Evolutionary conservation across 208 protist genomes (phyloP).

Genomic region (Crithidia fasciculata): DNA sequence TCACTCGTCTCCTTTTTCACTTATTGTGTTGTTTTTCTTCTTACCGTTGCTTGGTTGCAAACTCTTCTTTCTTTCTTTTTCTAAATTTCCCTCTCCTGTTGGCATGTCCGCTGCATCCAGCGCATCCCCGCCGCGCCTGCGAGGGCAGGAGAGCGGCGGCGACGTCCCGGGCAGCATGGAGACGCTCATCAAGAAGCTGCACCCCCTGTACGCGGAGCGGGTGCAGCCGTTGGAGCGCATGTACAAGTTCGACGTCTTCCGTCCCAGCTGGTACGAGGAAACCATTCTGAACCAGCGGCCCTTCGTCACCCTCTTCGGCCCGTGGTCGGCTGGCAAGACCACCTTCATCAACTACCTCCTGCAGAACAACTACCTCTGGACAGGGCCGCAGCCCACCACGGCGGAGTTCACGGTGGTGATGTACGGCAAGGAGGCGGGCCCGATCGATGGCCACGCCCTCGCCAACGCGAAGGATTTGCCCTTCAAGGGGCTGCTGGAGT

Average conservation of each 20-base stretch:
- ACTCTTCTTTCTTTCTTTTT: background rate
- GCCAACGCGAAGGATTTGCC: slow-evolving; percentile 85
- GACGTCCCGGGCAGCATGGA: slow-evolving; percentile 46
- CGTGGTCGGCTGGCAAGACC: slow-evolving; percentile 81
- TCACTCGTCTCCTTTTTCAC: background rate
- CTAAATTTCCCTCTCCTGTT: background rate
- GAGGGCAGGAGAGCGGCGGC: slow-evolving; percentile 31
- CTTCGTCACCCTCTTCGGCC: slow-evolving; percentile 76
- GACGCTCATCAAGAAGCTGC: slow-evolving; percentile 47
- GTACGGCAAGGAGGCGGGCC: slow-evolving; percentile 62
- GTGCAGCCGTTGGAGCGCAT: slow-evolving; percentile 75
- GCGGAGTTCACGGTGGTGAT: slow-evolving; percentile 79
- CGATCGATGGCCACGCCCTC: slow-evolving; percentile 85
- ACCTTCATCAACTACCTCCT: slow-evolving; percentile 87
- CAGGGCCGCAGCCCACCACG: slow-evolving; percentile 80
- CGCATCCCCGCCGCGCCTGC: slow-evolving; percentile 1
- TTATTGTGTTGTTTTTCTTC: background rate
- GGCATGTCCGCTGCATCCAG: background rate
- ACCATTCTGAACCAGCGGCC: slow-evolving; percentile 66
- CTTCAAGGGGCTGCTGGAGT: slow-evolving; percentile 86
- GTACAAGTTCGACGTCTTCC: slow-evolving; percentile 70
- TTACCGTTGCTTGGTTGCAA: background rate
- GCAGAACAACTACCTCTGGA: slow-evolving; percentile 75
- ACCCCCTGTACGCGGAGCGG: slow-evolving; percentile 55
- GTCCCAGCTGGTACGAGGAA: slow-evolving; percentile 69